Evolutionary conservation across 2,329 filamentous ascomycete species (phyloP).

Genomic region (Thelonectria olida): DNA sequence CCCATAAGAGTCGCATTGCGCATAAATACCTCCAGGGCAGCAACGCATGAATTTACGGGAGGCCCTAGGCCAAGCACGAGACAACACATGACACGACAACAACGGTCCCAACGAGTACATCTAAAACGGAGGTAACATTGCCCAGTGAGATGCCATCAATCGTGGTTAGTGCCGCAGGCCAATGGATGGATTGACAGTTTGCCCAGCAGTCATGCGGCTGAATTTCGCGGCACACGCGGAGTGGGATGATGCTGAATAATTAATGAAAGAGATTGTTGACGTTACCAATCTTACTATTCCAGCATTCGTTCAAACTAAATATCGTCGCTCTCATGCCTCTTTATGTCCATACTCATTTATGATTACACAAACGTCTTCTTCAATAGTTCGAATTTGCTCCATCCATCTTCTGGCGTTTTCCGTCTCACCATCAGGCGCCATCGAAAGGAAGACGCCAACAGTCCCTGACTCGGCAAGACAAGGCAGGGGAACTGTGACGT

Average conservation of each 20-base stretch:
- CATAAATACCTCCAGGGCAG: constrained; percentile 12
- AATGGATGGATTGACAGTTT: neutral
- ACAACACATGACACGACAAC: constrained; percentile 15
- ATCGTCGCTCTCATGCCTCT: neutral
- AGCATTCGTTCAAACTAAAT: too few species aligned
- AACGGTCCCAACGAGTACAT: neutral
- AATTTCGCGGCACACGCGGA: neutral
- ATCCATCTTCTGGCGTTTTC: neutral
- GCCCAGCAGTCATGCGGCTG: constrained; percentile 6
- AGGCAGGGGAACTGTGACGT: constrained; percentile 17
- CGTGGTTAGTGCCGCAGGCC: neutral
- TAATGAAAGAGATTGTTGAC: neutral
- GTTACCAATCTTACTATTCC: neutral
- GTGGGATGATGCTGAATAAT: neutral
- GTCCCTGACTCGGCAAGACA: too few species aligned
- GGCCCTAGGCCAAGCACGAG: constrained; percentile 1
- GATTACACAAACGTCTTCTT: neutral
- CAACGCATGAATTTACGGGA: constrained; percentile 16
- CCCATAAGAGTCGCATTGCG: constrained; percentile 11
- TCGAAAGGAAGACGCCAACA: neutral
- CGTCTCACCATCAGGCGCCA: neutral
- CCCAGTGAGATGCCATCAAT: neutral
- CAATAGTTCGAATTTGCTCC: neutral
- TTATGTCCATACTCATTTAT: neutral
- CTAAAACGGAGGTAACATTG: neutral